A percentile compares a stretch with the other conserved stretches of the same genome.
These are phyloP conservation scores for Striga asiatica DNA, from an alignment of 257 asterid species.

Conservation along the genomic window DNA sequence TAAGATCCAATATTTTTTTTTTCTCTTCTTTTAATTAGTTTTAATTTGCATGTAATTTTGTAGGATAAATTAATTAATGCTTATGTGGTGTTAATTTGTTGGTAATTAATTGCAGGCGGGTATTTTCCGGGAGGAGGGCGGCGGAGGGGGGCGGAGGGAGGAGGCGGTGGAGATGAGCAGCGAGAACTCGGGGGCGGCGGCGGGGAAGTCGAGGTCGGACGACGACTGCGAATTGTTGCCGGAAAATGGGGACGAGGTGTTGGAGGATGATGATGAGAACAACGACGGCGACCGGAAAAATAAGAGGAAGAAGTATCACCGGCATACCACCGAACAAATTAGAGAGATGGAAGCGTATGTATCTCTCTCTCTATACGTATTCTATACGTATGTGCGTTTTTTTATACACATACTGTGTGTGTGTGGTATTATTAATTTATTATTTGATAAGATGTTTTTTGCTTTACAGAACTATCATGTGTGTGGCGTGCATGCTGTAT, in stretches of 20 bases:
- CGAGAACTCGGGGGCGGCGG: conserved; percentile 48
- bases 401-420: too few relatives aligned
- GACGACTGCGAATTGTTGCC: conserved; percentile 32
- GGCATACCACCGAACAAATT: conserved; percentile 74
- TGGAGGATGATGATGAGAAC: conserved; percentile 24
- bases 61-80: neutral
- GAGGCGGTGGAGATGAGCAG: conserved; percentile 70
- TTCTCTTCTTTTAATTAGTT: neutral
- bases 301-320: conserved; percentile 68
- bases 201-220: conserved; percentile 44
- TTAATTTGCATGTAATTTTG: conserved; percentile 1
- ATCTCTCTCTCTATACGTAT: neutral
- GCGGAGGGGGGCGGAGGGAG: conserved; percentile 27
- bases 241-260: neutral
- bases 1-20: conserved; percentile 1
- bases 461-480: too few relatives aligned
- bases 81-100: neutral
- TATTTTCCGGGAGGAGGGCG: conserved; percentile 40
- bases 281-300: conserved; percentile 31
- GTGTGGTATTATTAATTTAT: too few relatives aligned
- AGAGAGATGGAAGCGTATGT: conserved; percentile 79
- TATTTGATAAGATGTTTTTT: too few relatives aligned
- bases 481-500: too few relatives aligned
- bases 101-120: conserved; percentile 51
- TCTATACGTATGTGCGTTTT: neutral